Base-by-base conservation (phyloP, 1,284 basidiomycete genomes). In the Ganoderma resinaceum region DNA sequence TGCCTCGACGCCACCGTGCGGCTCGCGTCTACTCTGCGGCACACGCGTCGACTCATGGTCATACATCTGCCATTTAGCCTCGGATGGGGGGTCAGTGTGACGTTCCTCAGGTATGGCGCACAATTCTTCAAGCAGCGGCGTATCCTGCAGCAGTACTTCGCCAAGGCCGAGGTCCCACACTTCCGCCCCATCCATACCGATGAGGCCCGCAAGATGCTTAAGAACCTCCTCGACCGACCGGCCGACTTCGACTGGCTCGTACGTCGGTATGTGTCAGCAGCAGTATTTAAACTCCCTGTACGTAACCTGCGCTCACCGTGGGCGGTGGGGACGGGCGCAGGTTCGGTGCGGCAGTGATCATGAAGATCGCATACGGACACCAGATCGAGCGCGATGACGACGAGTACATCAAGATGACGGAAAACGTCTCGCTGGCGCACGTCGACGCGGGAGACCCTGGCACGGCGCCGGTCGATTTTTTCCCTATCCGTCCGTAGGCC, bases 291-390 rank as follows among this genome's bases (percentile, higher is more conserved):
- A 31, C 37, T 31, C 33, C 29, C 26, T 18, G 52, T 60, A 59
- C 63, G 46, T 66, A 63, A 63, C 61, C 26, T n/a, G 52, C 59
- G 43, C 59, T 59, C 35, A 23, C 49, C 58, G 62, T 33, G 20
- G 37, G 46, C 46, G 23, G 46, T 52, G 46, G 43, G 20, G n/a
- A n/a, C 23, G 46, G 46, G 46, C 9, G 33, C 63, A 75, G 74
- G 52, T 76, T 64, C 37, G 63, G 72, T 23, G 66, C 66, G 1
- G 72, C 69, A 5, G 62, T 73, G 43, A 65, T 76, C 38, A 76
- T 75, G 73, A 74, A 76, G 66, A 75, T 76, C 33, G 68, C 74
- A n/a, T 76, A 76, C 62, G 75, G 75, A 3, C 74, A 75, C 65
- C 63, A 72, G 58, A 71, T 75, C 46, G 62, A 67, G 61, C 66